Conservation (phyloP, 225 moss, liverwort and hornwort species). For the Pleurozium schreberi region DNA sequence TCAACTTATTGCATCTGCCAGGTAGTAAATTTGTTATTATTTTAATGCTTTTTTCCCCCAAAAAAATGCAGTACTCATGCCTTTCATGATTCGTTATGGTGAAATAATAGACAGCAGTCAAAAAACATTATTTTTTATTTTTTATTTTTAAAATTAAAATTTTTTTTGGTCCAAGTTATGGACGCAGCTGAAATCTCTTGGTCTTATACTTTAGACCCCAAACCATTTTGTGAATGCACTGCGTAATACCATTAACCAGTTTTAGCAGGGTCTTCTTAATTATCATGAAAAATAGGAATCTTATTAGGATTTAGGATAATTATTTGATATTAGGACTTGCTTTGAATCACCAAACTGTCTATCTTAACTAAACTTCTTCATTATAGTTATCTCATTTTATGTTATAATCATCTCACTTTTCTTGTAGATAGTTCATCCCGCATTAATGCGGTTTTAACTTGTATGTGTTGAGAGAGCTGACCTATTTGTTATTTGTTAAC, state of each 20-base stretch:
- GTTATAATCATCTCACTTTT: neutral
- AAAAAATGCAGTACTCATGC: too few species aligned
- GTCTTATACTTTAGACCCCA: neutral
- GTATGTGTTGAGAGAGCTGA: neutral
- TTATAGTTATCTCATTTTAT: too few species aligned
- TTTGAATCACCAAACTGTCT: neutral
- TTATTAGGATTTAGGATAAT: too few species aligned
- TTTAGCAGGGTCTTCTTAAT: neutral
- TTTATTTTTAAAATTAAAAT: too few species aligned
- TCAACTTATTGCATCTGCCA: slow-evolving; percentile 60
- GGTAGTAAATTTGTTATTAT: slow-evolving; percentile 4
- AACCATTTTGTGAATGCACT: neutral
- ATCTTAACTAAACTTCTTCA: neutral
- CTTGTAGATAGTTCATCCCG: too few species aligned
- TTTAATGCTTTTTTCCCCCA: neutral
- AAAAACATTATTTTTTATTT: too few species aligned
- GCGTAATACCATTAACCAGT: neutral
- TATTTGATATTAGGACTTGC: neutral
- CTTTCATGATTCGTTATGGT: neutral
- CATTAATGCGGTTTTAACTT: neutral
- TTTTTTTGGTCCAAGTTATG: neutral
- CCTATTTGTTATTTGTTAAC: neutral
- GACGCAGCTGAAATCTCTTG: neutral
- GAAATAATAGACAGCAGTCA: neutral
- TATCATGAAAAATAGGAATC: neutral